Base-by-base conservation (phyloP, 768 basidiomycete species). In the Termitomyces sp. region DNA sequence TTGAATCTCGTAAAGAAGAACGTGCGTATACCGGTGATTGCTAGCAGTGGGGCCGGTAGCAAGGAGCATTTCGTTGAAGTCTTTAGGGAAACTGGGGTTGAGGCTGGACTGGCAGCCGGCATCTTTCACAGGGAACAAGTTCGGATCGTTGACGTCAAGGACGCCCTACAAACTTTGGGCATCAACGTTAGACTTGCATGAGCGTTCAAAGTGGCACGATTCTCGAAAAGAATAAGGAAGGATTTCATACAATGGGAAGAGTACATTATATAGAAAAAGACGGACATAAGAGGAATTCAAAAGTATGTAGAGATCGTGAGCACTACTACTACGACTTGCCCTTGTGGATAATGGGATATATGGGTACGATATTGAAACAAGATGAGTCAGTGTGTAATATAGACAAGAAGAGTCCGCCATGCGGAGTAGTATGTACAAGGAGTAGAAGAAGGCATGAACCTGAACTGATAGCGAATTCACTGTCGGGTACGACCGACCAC, bases 81-180 rank as follows among this genome's bases (percentile, higher is more conserved):
- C 17, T 99, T 99, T 71, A 67, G 76, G 56, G 71, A 81, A 63
- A 95, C 94, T 3, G 80, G 75, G 3, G 94, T 87, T 2, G 95
- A 96, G 71, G 93, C 97, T 44, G 97, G 90, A 2, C 73, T 99
- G 56, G 97, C 97, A 10, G 97, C 97, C 11, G 97, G 97, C 1
- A 97, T 98, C 62, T 99, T 99, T 72, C 97, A 99, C 71, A 77
- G 97, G 32, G 82, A 79, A 45, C 90, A 98, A 69, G 96, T 99
- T 4, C 77, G 73, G 41, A 95, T 99, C 59, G 72, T 73, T 45
- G 86, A 90, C 48, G 90, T 98, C 55, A 99, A 98, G 73, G 71
- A 72, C 42, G 71, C 76, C 2, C 65, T 92, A 60, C 65, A 65
- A 35, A 64, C 60, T 5, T 77, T 77, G 12, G 73, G 73, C 0